Base-by-base conservation (phyloP, 108 stramenopile genomes). In the Skeletonema marinoi region DNA sequence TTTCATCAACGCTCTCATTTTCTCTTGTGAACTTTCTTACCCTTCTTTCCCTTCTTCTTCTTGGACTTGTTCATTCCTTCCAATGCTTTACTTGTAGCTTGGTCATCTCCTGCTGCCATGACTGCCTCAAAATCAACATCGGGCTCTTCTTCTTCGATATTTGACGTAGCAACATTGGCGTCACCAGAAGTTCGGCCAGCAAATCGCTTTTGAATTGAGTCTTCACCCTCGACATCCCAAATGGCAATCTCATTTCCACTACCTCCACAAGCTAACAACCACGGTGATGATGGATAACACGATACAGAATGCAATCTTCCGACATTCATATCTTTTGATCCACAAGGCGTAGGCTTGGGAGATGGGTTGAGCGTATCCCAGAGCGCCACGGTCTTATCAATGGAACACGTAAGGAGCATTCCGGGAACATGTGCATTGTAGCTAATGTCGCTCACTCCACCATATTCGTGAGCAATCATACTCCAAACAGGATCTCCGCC, bases 331-430 rank as follows among this genome's bases (percentile, higher is more conserved):
- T 93, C 91, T 71, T 92, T 93, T 70, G 85, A 91, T 31, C 91
- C 90, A 69, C 91, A 91, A 5, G 86, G 46, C 29, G 70, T 72
- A 8, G 95, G 95, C 31, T 89, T 74, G 8, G 48, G 73, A 32
- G 76, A 77, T 54, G 73, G 72, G 56, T 79, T 78, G 29, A 82
- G 73, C 7, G 90, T 89, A 78, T 99, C 97, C 98, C 98, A 99
- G n/a, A 99, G 64, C 33, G 89, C 87, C 54, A 98, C 96, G 10
- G 92, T 93, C 78, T 96, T 96, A 87, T 99, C 97, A 14, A 88
- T 81, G 7, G 95, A 87, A 60, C 89, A 92, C 3, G 97, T 97
- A 32, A 92, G 89, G 73, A 99, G 73, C 88, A 99, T 87, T 32
- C 97, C 97, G 30, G 92, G 90, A 25, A 97, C 90, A 48, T 78